Conservation (phyloP, 1,284 basidiomycete genomes). For the Mrakiaceae sp. region DNA sequence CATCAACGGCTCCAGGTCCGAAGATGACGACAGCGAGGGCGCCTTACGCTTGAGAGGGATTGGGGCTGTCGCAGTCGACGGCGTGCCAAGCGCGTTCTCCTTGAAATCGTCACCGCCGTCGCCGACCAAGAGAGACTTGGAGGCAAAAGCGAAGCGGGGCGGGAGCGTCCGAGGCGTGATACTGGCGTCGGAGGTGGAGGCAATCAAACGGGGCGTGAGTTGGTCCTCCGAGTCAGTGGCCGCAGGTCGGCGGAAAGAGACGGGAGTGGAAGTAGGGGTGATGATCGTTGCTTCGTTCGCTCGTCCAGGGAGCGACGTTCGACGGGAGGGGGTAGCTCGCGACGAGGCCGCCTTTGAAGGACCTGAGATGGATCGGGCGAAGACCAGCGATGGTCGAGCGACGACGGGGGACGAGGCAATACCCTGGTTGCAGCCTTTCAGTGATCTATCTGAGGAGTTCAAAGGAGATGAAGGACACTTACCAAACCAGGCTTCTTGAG, state of each 20-base stretch:
- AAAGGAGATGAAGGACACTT: not conserved
- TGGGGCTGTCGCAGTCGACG: not conserved
- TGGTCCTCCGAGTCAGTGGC: not conserved
- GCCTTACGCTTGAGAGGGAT: not conserved
- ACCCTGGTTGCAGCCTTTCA: not conserved
- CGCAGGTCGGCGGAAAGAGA: not conserved
- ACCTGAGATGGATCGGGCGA: not conserved
- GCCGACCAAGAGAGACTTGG: not conserved
- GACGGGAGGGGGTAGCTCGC: not conserved
- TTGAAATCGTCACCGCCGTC: not conserved
- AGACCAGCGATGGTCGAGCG: not conserved
- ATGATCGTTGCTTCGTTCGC: not conserved
- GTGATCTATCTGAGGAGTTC: not conserved
- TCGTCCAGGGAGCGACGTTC: not conserved
- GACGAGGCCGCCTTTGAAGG: not conserved
- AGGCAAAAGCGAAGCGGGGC: not conserved
- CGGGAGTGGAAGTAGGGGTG: not conserved
- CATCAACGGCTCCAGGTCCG: too few relatives aligned
- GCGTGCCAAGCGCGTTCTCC: not conserved
- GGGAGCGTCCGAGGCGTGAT: not conserved
- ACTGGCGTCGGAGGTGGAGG: not conserved
- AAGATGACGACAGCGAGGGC: too few relatives aligned
- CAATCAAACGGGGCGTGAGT: not conserved
- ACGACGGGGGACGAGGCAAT: not conserved
- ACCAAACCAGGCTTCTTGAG: conserved; percentile 1